Base-by-base conservation (phyloP, 139 green algal genomes). In the Desmodesmus armatus region DNA sequence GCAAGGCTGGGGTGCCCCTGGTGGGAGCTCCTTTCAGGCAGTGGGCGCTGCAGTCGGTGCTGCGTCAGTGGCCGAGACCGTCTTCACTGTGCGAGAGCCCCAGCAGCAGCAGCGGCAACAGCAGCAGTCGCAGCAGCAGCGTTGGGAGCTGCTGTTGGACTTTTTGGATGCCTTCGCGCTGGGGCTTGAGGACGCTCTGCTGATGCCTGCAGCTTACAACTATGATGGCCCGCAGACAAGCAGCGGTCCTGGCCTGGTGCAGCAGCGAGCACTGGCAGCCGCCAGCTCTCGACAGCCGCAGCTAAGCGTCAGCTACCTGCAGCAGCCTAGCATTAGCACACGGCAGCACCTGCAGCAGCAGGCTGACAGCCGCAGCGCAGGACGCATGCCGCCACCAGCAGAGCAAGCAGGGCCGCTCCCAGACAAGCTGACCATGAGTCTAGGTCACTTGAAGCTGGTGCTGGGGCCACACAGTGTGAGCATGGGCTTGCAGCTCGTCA, bases 401-500 rank as follows among this genome's bases (percentile, higher is more conserved):
- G n/a, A n/a, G n/a, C n/a, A n/a, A n/a, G n/a, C n/a, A n/a, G n/a
- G n/a, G n/a, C n/a, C n/a, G n/a, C n/a, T n/a, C n/a, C n/a, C n/a
- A 63, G 78, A 75, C 41, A 5, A 21, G 7, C 5, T 84, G 17
- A 74, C 23, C 25, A 43, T 84, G 27, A 49, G 4, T 15, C 39
- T 84, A 41, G 44, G 40, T 7, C 78, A 84, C 23, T 9, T 84
- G 37, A 84, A 86, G 25, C 6, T 80, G 5, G 31, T 53, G 17
- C 25, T 79, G 39, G 80, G 80, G 0, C 69, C 53, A 9, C 80
- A 86, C 70, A 75, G 51, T 19, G 51, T 79, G 17, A 80, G 69
- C 39, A 79, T 86, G 80, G 23, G 60, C 69, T 51, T 86, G 80
- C 80, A 86, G 69, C 53, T 86, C 23, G 19, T 66, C 21, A 78